A percentile compares a stretch with the other conserved stretches of the same genome.
Conservation (phyloP, 2,329 filamentous ascomycete species). For the Penicillium sp. region DNA sequence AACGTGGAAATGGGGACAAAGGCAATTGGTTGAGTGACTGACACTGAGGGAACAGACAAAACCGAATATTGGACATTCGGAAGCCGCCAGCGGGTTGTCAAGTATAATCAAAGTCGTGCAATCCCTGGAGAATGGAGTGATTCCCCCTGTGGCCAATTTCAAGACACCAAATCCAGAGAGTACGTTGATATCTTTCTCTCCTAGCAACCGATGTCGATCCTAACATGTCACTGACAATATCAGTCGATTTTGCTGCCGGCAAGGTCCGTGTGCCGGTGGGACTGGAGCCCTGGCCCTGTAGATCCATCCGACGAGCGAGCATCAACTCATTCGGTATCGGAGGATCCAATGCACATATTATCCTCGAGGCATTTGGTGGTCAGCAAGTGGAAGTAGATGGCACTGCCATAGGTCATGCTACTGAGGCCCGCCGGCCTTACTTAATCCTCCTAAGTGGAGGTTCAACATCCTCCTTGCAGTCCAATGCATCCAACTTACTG, state of each 20-base stretch:
- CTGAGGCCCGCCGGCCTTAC: too few relatives aligned
- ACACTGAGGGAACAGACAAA: neutral
- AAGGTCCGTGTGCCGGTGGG: slow-evolving; percentile 19
- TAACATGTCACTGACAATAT: too few relatives aligned
- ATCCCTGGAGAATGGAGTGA: slow-evolving; percentile 33
- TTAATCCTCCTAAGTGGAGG: too few relatives aligned
- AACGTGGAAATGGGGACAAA: too few relatives aligned
- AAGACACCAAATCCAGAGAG: slow-evolving; percentile 17
- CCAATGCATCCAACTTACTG: too few relatives aligned
- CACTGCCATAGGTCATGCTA: too few relatives aligned
- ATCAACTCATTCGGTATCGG: slow-evolving; percentile 43
- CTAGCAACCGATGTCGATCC: too few relatives aligned
- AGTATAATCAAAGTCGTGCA: slow-evolving; percentile 30
- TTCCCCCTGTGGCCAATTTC: slow-evolving; percentile 23
- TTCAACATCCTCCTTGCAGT: too few relatives aligned
- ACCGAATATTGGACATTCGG: slow-evolving; percentile 3
- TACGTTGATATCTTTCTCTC: slow-evolving; percentile 7
- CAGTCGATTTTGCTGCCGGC: neutral
- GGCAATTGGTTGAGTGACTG: too few relatives aligned
- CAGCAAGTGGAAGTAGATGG: too few relatives aligned
- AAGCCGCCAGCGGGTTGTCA: slow-evolving; percentile 16
- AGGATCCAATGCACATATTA: slow-evolving; percentile 30
- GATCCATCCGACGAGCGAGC: slow-evolving; percentile 20
- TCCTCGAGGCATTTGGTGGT: slow-evolving; percentile 29
- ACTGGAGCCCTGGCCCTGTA: slow-evolving; percentile 17